Evolutionary conservation across 1,284 basidiomycete genomes (phyloP).

Genomic region (Rhodotorula sp.): DNA sequence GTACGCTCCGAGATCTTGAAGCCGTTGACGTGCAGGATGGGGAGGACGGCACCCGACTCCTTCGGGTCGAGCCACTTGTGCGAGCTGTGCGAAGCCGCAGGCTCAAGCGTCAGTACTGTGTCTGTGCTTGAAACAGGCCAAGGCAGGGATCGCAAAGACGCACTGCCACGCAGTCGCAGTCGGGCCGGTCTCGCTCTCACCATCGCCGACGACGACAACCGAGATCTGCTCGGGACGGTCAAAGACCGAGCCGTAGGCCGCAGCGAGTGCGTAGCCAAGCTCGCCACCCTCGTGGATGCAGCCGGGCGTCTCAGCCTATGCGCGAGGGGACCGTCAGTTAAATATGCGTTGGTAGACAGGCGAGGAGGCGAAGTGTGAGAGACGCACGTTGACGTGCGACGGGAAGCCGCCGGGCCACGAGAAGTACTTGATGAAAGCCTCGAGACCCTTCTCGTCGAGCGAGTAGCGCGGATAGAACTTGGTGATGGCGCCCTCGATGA

Average conservation of each 20-base stretch:
- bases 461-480: conserved; percentile 71
- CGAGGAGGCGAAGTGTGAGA: neutral
- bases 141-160: neutral
- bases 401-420: conserved; percentile 57
- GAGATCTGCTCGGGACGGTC: conserved; percentile 82
- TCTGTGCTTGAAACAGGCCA: neutral
- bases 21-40: conserved; percentile 73
- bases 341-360: neutral
- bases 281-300: conserved; percentile 87
- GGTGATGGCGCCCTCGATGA: conserved; percentile 75
- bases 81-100: conserved; percentile 63
- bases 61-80: conserved; percentile 85
- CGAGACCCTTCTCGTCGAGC: conserved; percentile 62
- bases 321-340: neutral
- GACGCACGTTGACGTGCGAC: conserved; percentile 53
- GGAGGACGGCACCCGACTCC: conserved; percentile 84
- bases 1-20: conserved; percentile 87
- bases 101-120: conserved; percentile 7
- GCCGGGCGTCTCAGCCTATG: conserved; percentile 71
- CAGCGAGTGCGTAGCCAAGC: conserved; percentile 71
- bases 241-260: conserved; percentile 72
- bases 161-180: conserved; percentile 61
- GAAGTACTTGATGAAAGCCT: conserved; percentile 63
- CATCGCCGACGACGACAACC: conserved; percentile 78
- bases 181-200: conserved; percentile 82